phyloP scores from a whole-genome alignment of 1,139 yeast genomes.

The Blastobotrys arbuscula region DNA sequence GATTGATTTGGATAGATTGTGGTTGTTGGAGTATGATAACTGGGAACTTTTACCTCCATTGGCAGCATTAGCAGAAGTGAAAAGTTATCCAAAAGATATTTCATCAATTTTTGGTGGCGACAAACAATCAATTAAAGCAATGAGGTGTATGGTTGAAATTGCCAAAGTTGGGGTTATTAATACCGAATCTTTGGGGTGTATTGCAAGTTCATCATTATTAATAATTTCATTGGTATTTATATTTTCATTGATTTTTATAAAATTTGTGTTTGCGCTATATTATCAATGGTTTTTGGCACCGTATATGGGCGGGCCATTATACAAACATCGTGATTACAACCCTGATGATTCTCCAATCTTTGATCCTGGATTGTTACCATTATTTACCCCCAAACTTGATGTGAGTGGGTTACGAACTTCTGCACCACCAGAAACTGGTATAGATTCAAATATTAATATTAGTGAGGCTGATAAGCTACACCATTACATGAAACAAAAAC shows the following conservation, averaged over 20 bases:
- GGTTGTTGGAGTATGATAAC: constrained; percentile 58
- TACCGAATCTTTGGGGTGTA: constrained; percentile 77
- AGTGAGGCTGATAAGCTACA: neutral
- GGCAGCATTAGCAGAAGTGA: constrained; percentile 11
- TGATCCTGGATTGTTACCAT: neutral
- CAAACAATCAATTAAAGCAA: constrained; percentile 36
- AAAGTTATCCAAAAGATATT: constrained; percentile 25
- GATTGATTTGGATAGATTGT: constrained; percentile 62
- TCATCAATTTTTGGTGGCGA: constrained; percentile 15
- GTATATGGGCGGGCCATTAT: constrained; percentile 18
- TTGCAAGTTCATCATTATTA: constrained; percentile 68
- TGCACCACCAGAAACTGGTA: neutral
- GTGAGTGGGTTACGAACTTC: constrained; percentile 1
- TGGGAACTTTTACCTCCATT: constrained; percentile 36
- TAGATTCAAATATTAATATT: neutral
- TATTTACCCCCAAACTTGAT: neutral
- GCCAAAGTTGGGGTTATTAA: constrained; percentile 78
- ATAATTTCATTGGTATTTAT: constrained; percentile 69
- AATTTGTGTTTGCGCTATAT: constrained; percentile 77
- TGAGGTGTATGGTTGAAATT: constrained; percentile 72
- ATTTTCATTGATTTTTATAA: constrained; percentile 59
- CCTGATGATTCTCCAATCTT: neutral
- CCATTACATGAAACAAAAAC: neutral
- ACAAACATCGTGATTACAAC: neutral
- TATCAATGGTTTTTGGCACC: constrained; percentile 58